These are phyloP conservation scores for Termitomyces sp. DNA, from an alignment of 768 basidiomycete species.

Conservation along the genomic window DNA sequence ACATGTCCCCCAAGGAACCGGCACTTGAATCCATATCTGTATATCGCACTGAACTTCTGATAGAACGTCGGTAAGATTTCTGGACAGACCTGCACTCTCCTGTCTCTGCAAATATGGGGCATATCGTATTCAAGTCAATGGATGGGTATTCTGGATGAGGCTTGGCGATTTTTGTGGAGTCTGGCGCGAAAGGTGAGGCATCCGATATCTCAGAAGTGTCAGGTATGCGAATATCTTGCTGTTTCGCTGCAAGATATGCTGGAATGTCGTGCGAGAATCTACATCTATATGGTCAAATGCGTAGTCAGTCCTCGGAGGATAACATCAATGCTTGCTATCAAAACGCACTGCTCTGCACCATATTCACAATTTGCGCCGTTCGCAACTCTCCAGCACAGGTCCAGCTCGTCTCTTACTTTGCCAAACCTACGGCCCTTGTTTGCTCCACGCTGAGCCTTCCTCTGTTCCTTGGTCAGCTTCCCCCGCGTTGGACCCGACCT, in stretches of 20 bases:
- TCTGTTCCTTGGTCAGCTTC: conserved; percentile 59
- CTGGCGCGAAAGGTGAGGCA: conserved; percentile 50
- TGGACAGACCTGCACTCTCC: conserved; percentile 65
- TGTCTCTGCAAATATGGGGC: conserved; percentile 65
- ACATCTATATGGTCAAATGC: conserved; percentile 46
- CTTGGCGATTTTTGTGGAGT: conserved; percentile 25
- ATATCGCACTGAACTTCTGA: neutral
- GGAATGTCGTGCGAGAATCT: conserved; percentile 76
- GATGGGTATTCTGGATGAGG: conserved; percentile 35
- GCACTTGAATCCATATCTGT: conserved; percentile 81
- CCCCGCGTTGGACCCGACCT: conserved; percentile 27
- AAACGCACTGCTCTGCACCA: conserved; percentile 54
- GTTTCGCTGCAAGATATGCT: conserved; percentile 76
- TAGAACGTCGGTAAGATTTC: neutral
- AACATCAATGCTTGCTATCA: neutral
- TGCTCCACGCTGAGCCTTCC: conserved; percentile 72
- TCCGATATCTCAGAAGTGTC: conserved; percentile 39
- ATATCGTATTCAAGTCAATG: conserved; percentile 47
- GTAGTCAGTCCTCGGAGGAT: neutral
- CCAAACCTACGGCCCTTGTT: conserved; percentile 84
- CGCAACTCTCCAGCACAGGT: conserved; percentile 82
- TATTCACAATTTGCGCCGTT: conserved; percentile 69
- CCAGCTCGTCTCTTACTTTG: conserved; percentile 74
- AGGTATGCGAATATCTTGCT: conserved; percentile 67
- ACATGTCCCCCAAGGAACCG: conserved; percentile 85